Percentiles rank a stretch among this genome's conserved stretches.
phyloP scores from a whole-genome alignment of 352 stramenopile species.

The Aphanomyces cochlioides region DNA sequence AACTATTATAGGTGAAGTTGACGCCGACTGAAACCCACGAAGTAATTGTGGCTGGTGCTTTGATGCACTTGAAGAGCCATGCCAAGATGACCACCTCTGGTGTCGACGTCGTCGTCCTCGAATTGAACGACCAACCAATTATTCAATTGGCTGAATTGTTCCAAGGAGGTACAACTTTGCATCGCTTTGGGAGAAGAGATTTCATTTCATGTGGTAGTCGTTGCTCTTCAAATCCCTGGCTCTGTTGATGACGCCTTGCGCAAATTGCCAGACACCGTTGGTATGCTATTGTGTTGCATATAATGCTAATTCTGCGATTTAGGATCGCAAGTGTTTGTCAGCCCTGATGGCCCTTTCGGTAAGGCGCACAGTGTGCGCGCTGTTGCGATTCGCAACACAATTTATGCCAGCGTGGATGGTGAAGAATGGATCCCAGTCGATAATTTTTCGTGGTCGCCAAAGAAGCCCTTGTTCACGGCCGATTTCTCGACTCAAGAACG shows the following conservation, averaged over 20 bases:
- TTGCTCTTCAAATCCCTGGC: background rate
- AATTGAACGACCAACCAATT: background rate
- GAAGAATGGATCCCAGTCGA: constrained; percentile 52
- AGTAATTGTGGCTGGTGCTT: constrained; percentile 64
- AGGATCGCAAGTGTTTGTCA: constrained; percentile 50
- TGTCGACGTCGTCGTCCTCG: background rate
- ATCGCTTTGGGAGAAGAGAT: background rate
- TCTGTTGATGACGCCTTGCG: background rate
- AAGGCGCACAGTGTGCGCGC: constrained; percentile 28
- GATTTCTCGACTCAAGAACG: constrained; percentile 33
- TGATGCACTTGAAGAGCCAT: constrained; percentile 63
- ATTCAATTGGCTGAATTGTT: constrained; percentile 7
- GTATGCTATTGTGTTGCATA: background rate
- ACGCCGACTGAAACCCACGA: constrained; percentile 56
- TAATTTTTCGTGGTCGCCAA: constrained; percentile 57
- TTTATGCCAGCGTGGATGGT: constrained; percentile 18
- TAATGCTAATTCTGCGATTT: constrained; percentile 27
- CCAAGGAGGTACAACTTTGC: constrained; percentile 2
- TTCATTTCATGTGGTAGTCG: constrained; percentile 1
- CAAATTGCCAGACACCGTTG: background rate
- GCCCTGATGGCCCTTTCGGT: constrained; percentile 55
- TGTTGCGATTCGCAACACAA: background rate
- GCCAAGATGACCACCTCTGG: background rate
- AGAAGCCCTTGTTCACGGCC: constrained; percentile 51
- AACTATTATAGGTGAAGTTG: constrained; percentile 40